Evolutionary conservation across 2,329 filamentous ascomycete genomes (phyloP), one percentile per base, ranked within the genome.

Genomic region (Diaporthe humulicola): DNA sequence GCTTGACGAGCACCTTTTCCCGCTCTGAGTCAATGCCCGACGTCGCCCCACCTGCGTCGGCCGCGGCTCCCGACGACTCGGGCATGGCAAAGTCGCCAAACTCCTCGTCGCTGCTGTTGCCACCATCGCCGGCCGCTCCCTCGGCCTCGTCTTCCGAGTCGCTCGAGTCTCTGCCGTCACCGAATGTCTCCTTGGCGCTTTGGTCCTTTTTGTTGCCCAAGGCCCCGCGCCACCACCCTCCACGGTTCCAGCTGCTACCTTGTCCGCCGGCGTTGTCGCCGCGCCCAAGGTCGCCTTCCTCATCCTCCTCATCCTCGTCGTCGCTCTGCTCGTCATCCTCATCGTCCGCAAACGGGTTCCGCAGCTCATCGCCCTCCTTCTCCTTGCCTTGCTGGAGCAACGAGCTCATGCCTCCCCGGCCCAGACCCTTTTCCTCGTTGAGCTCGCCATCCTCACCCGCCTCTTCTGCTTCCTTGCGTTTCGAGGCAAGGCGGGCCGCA

Each of bases 401-500:
- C 19, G 72, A 67, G 28, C 61, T 70, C 66, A 71, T 61, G n/a
- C 64, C 75, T 22, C 73, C 74, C 9, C 38, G 66, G 2, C 75
- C 73, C 3, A 71, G 64, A 73, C 77, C 50, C 76, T 77, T 66
- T 4, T 78, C 78, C 50, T 77, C 76, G 19, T 80, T 84, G 74
- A 82, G 81, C 25, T 83, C 79, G 17, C 80, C 81, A 56, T 85
- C 85, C 8, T 84, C 83, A 3, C 83, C 84, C 33, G 84, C 84
- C 33, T 87, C 86, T 10, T 87, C 84, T 30, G 86, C 85, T 36
- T 72, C 70, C 60, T 84, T 87, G 77, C 91, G 90, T 82, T 94
- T 93, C 78, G 95, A 93, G 2, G 94, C 91, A 80, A 98, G 88
- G 17, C 96, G 92, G 17, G 94, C 94, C n/a, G 95, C 96, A n/a